Conservation (phyloP, 805 yeast species). For the Zygotorulaspora sp. region DNA sequence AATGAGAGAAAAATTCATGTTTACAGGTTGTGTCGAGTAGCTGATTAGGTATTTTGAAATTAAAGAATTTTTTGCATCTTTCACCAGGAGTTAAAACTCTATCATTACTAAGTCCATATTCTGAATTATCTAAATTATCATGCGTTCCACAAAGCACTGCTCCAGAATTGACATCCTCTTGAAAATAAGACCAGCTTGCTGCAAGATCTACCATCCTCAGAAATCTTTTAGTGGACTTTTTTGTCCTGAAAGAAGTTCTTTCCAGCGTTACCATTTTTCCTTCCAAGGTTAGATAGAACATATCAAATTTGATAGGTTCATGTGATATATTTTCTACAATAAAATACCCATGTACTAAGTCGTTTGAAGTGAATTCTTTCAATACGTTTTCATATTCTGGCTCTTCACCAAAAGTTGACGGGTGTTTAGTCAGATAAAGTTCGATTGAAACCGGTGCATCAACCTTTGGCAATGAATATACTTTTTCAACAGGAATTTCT, state of each 20-base stretch:
- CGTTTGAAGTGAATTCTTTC: slow-evolving; percentile 53
- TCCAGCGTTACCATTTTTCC: slow-evolving; percentile 39
- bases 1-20: slow-evolving; percentile 36
- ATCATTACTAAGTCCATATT: slow-evolving; percentile 42
- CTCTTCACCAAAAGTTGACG: slow-evolving; percentile 19
- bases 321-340: slow-evolving; percentile 40
- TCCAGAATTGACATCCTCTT: slow-evolving; percentile 21
- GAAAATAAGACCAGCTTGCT: slow-evolving; percentile 47
- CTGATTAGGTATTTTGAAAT: slow-evolving; percentile 50
- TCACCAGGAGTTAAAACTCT: slow-evolving; percentile 44
- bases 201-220: slow-evolving; percentile 48
- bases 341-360: slow-evolving; percentile 48
- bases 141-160: slow-evolving; percentile 1
- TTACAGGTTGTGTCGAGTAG: slow-evolving; percentile 50
- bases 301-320: slow-evolving; percentile 49
- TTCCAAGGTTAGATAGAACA: slow-evolving; percentile 54
- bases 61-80: slow-evolving; percentile 52
- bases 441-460: slow-evolving; percentile 23
- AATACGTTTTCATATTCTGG: slow-evolving; percentile 34
- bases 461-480: slow-evolving; percentile 23
- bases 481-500: slow-evolving; percentile 21
- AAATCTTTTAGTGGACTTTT: slow-evolving; percentile 34
- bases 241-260: slow-evolving; percentile 6
- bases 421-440: slow-evolving; percentile 20
- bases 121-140: slow-evolving; percentile 28